Conservation (phyloP, 2,329 filamentous ascomycete genomes). For the Trichophyton mentagrophytes region DNA sequence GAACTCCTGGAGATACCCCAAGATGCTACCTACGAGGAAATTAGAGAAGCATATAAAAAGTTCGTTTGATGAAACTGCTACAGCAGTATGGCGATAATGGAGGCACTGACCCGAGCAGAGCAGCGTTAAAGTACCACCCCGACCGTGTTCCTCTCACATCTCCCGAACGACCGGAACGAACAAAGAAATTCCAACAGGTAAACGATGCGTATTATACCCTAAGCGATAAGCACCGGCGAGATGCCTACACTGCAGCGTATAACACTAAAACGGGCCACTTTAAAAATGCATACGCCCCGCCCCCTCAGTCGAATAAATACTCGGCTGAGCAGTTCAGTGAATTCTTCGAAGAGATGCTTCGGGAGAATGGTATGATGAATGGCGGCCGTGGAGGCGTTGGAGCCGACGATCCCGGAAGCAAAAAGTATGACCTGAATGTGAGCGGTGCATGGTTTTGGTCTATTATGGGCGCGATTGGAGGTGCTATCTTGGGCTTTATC, state of each 20-base stretch:
- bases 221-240: conserved; percentile 61
- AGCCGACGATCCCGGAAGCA: conserved; percentile 39
- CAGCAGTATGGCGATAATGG: neutral
- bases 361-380: conserved; percentile 72
- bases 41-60: conserved; percentile 92
- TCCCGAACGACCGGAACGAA: conserved; percentile 67
- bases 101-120: conserved; percentile 51
- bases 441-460: conserved; percentile 54
- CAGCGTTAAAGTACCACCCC: conserved; percentile 82
- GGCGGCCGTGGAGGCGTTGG: conserved; percentile 37
- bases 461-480: conserved; percentile 70
- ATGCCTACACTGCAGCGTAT: conserved; percentile 53
- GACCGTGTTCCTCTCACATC: conserved; percentile 77
- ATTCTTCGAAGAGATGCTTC: conserved; percentile 80
- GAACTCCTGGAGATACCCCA: conserved; percentile 60
- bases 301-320: conserved; percentile 28
- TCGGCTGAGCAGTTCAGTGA: conserved; percentile 71
- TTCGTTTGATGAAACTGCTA: conserved; percentile 21
- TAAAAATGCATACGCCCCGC: neutral
- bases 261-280: neutral
- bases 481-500: conserved; percentile 87
- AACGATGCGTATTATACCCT: conserved; percentile 91
- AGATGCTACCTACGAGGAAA: conserved; percentile 64
- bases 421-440: neutral
- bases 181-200: conserved; percentile 78